Percentiles rank a stretch among this genome's conserved stretches.
Conservation (phyloP, 257 asterid species). For the Echium plantagineum region DNA sequence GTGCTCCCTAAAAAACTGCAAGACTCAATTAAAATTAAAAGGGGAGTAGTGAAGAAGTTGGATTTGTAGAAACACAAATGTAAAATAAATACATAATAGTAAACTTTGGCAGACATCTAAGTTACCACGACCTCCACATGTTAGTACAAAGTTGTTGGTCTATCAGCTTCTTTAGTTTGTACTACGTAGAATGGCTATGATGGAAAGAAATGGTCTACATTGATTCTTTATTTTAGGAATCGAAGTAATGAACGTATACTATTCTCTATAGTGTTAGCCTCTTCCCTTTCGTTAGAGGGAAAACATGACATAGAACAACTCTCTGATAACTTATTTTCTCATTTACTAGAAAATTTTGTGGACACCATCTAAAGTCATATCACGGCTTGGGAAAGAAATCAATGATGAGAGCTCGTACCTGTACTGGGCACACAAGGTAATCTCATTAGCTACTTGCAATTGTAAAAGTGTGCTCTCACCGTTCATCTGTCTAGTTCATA, state of each 20-base stretch:
- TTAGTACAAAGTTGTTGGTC: neutral
- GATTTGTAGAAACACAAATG: neutral
- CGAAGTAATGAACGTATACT: neutral
- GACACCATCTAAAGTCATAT: conserved; percentile 92
- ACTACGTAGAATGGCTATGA: neutral
- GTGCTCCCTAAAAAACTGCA: neutral
- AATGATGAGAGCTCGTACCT: conserved; percentile 71
- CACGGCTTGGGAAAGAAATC: conserved; percentile 82
- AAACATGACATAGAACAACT: neutral
- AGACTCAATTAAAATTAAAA: neutral
- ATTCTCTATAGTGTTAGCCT: neutral
- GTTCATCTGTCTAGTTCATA: neutral
- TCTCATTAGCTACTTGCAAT: neutral
- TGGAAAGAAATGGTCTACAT: neutral
- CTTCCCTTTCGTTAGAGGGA: conserved; percentile 1
- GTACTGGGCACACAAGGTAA: conserved; percentile 89
- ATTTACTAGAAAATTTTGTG: conserved; percentile 52
- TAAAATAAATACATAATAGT: neutral
- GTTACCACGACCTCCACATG: neutral
- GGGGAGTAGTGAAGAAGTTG: neutral
- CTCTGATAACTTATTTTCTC: conserved; percentile 7
- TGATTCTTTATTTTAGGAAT: neutral
- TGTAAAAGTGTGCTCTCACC: neutral
- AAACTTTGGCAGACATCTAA: neutral
- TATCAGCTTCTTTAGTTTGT: no score